Base-by-base conservation (phyloP, 805 yeast genomes). In the Wickerhamomyces rabaulensis region DNA sequence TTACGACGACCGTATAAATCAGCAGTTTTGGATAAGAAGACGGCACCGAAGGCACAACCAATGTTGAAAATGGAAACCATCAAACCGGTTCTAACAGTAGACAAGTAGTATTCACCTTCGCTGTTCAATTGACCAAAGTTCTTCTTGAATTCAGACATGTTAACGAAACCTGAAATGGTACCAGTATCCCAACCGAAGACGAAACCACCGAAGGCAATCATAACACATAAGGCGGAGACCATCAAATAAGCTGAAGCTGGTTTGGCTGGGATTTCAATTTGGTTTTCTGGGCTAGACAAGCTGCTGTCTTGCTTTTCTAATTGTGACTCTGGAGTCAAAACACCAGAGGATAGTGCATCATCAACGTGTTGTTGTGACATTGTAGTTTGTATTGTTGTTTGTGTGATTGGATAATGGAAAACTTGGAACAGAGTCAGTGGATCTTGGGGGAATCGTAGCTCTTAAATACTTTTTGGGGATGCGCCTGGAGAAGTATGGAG, bases 101-200 rank as follows among this genome's bases (percentile, higher is more conserved):
- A 73, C 47, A 79, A 61, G 54, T 70, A 69, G 56, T 66, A 61
- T 4, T 57, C 66, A 49, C 86, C 86, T 1, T 57, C 53, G n/a
- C 59, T 55, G 47, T 50, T 47, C 9, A 54, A 19, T 53, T 72
- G 69, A 62, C 88, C 89, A 54, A 83, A 84, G 61, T 87, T 71
- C 36, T 58, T 51, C 42, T 65, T 58, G 67, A 75, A 83, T 57
- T 82, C 85, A 17, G 76, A 56, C 57, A 65, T 67, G 57, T 78
- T 77, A 43, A 82, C 83, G 56, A 84, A 81, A 51, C 89, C 89
- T 19, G 87, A 79, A 61, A 84, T 81, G 52, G 90, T 83, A 73
- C 90, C 90, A 39, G 89, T 82, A 70, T 84, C 91, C 78, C 85
- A 84, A 52, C 91, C 91, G 57, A 81, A 84, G 40, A 83, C 82